These are phyloP conservation scores for Blepharisma stoltei DNA, from an alignment of 73 alveolate species.

Conservation along the genomic window DNA sequence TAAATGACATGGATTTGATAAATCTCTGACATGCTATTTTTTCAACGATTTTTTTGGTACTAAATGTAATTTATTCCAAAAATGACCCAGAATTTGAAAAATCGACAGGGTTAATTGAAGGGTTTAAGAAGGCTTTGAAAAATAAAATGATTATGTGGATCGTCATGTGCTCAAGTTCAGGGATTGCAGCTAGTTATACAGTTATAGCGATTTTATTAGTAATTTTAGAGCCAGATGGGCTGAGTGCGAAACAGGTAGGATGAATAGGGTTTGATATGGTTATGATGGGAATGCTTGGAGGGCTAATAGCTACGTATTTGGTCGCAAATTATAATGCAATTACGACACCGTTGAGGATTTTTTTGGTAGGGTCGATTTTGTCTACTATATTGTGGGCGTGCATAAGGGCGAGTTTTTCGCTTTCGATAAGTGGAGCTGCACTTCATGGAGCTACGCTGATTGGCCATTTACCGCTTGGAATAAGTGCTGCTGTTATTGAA, in stretches of 20 bases:
- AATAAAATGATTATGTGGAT: neutral
- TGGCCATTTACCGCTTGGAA: constrained; percentile 13
- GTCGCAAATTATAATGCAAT: neutral
- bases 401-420: neutral
- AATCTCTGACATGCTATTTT: neutral
- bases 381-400: neutral
- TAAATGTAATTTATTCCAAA: neutral
- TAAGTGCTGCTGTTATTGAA: neutral
- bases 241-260: neutral
- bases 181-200: neutral
- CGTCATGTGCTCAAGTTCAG: neutral
- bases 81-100: neutral
- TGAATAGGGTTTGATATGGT: neutral
- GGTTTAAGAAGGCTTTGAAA: neutral
- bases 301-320: neutral
- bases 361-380: neutral
- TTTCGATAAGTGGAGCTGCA: neutral
- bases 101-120: neutral
- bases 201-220: neutral
- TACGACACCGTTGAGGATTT: neutral
- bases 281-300: constrained; percentile 9
- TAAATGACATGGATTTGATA: neutral
- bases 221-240: neutral
- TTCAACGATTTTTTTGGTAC: neutral
- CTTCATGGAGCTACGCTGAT: neutral